Evolutionary conservation across 805 yeast species (phyloP).

Genomic region (Yamadazyma akitaensis): DNA sequence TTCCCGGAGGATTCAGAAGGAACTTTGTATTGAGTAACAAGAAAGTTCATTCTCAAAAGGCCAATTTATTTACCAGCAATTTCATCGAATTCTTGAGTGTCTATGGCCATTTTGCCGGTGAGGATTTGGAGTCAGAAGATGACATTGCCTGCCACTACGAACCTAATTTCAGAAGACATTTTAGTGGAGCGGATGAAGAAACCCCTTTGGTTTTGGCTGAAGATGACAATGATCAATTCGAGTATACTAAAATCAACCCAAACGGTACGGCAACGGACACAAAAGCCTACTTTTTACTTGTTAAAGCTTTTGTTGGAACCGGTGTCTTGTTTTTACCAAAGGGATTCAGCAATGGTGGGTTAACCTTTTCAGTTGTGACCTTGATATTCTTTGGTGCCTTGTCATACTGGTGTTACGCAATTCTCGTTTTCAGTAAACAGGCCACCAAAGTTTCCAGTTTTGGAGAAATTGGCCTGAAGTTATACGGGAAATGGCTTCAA

Average conservation of each 20-base stretch:
- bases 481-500: constrained; percentile 68
- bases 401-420: constrained; percentile 76
- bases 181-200: constrained; percentile 11
- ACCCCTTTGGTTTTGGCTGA: constrained; percentile 22
- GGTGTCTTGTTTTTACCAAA: constrained; percentile 70
- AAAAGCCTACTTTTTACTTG: constrained; percentile 66
- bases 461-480: constrained; percentile 65
- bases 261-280: constrained; percentile 68
- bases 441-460: constrained; percentile 67
- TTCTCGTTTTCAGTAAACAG: constrained; percentile 56
- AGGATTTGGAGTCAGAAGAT: constrained; percentile 63
- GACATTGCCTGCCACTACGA: constrained; percentile 54
- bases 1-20: constrained; percentile 83
- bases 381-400: constrained; percentile 61
- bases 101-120: constrained; percentile 88
- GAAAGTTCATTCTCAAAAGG: constrained; percentile 14
- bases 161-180: constrained; percentile 17
- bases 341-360: constrained; percentile 72
- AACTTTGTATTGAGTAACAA: constrained; percentile 47
- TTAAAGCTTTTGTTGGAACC: constrained; percentile 76
- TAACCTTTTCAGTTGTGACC: constrained; percentile 52
- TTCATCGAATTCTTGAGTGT: constrained; percentile 74
- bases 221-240: constrained; percentile 9
- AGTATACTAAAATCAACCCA: constrained; percentile 23
- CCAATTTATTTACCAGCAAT: constrained; percentile 62